phyloP scores from a whole-genome alignment of 345 rosid genomes.

The Cardiospermum halicacabum region DNA sequence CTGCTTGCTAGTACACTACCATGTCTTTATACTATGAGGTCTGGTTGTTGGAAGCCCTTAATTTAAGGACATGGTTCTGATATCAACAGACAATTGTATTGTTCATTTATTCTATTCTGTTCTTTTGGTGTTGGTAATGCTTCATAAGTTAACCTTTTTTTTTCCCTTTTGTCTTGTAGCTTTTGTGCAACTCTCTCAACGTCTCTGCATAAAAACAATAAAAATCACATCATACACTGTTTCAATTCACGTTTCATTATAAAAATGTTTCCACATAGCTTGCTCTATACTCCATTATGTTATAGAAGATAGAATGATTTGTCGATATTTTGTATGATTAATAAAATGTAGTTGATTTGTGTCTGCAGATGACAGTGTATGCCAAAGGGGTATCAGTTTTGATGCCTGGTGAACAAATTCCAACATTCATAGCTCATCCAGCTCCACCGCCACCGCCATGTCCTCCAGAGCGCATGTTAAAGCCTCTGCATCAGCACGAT shows the following conservation, averaged over 20 bases:
- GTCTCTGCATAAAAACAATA: slow-evolving; percentile 2
- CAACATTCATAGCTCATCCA: slow-evolving; percentile 71
- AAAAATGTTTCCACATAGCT: neutral
- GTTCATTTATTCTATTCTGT: slow-evolving; percentile 13
- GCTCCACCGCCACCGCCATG: slow-evolving; percentile 57
- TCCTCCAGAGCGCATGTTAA: slow-evolving; percentile 34
- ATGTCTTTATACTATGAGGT: neutral
- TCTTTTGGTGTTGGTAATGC: slow-evolving; percentile 5
- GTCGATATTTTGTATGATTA: neutral
- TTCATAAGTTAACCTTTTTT: slow-evolving; percentile 11
- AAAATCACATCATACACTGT: neutral
- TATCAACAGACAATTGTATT: slow-evolving; percentile 17
- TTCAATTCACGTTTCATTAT: neutral
- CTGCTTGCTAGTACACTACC: neutral
- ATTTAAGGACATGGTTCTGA: slow-evolving; percentile 16
- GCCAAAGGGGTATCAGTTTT: slow-evolving; percentile 63
- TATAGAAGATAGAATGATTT: neutral
- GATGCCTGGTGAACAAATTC: slow-evolving; percentile 74
- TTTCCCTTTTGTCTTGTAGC: neutral
- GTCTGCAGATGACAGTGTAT: slow-evolving; percentile 44
- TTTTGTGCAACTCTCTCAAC: neutral
- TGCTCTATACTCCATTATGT: neutral
- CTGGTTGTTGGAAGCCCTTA: slow-evolving; percentile 14
- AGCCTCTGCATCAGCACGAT: slow-evolving; percentile 31
- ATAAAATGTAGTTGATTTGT: neutral